Base-by-base conservation (phyloP, 1,284 basidiomycete species). In the Ustilago nuda region DNA sequence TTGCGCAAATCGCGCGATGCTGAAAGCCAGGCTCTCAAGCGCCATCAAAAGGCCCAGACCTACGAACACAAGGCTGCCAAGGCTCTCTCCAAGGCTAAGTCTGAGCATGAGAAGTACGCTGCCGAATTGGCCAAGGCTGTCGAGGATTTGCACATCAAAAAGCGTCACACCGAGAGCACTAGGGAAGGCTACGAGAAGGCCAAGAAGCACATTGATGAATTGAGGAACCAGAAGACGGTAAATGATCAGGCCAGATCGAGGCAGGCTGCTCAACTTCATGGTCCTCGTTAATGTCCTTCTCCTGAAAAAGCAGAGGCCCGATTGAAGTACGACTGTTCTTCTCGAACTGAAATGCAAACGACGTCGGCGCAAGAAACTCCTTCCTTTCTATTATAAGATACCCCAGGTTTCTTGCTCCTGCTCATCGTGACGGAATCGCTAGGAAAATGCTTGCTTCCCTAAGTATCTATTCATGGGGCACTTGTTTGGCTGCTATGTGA, bases 71-170 rank as follows among this genome's bases (percentile, higher is more conserved):
- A 82, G 71, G 71, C 81, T 4, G 56, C 73, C 67, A 82, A 82
- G 68, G 65, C 64, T 33, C 75, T 82, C 27, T 72, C 54, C 74
- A 77, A 74, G 65, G 77, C 70, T 45, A 78, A 81, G 56, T 70
- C 70, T 55, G 72, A 72, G 50, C 63, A 81, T 56, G 78, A 82
- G 33, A 81, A 82, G 78, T 54, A 66, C 35, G 64, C 70, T 19
- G 76, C 80, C 32, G 78, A 74, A 3, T 69, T 82, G 6, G 53
- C 73, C 45, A 82, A 82, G 63, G 78, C 81, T 13, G 54, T 71
- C 13, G 78, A 82, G 61, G 78, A 82, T 23, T 66, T 81, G n/a
- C 78, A 82, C 43, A 81, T 82, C 70, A 82, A 82, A 75, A 81
- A 81, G 77, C 52, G 59, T 48, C 81, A 82, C 74, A 81, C 78